phyloP scores from a whole-genome alignment of 768 basidiomycete species.

The Nidularia pulvinata region DNA sequence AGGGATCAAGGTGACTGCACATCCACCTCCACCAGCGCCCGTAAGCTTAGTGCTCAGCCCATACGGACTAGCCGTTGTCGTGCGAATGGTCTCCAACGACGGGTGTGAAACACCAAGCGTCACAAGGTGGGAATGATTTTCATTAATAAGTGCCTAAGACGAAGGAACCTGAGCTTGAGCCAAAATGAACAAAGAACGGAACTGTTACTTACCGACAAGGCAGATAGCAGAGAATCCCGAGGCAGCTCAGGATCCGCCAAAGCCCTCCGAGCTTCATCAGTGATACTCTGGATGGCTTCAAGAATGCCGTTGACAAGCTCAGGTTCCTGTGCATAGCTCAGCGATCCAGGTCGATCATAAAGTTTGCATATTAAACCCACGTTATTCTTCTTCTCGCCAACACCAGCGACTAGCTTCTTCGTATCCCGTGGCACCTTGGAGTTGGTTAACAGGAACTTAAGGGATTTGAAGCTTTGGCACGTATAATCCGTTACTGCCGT shows the following conservation, averaged over 20 bases:
- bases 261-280: conserved; percentile 75
- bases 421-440: conserved; percentile 94
- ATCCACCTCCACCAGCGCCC: conserved; percentile 98
- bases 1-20: conserved; percentile 93
- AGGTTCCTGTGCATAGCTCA: conserved; percentile 60
- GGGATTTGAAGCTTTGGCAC: conserved; percentile 76
- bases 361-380: conserved; percentile 30
- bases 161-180: conserved; percentile 8
- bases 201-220: conserved; percentile 61
- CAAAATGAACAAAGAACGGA: conserved; percentile 2
- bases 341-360: neutral
- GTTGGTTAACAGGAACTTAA: conserved; percentile 90
- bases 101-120: conserved; percentile 92
- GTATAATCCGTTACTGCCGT: conserved; percentile 8
- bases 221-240: conserved; percentile 61
- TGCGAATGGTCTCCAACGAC: conserved; percentile 77
- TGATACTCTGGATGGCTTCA: conserved; percentile 80
- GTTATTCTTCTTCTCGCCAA: conserved; percentile 65
- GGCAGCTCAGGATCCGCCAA: conserved; percentile 75
- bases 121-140: conserved; percentile 88
- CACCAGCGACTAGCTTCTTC: conserved; percentile 91
- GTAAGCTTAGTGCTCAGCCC: conserved; percentile 90
- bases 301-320: conserved; percentile 79
- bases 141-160: conserved; percentile 72
- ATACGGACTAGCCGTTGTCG: conserved; percentile 69